Evolutionary conservation across 2,329 filamentous ascomycete genomes (phyloP), one percentile per base, ranked within the genome.

Genomic region (Atkinsonella texensis): DNA sequence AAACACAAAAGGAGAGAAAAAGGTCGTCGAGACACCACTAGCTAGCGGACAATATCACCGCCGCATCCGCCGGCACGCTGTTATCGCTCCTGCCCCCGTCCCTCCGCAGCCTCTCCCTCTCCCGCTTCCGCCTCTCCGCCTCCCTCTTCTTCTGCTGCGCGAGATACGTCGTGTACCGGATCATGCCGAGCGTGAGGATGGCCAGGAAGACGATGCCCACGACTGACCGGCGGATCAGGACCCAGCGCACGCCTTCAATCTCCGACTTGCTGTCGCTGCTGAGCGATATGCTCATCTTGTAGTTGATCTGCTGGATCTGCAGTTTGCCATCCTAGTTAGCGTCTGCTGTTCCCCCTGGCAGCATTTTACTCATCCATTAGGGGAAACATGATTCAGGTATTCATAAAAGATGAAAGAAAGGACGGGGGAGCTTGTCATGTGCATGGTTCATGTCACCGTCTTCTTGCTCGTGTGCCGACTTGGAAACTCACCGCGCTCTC

Each of bases 201-300:
- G 74, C 80, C 79, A 84, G 80, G 67, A 84, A 80, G 49, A 83
- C 63, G 56, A 84, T 82, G n/a, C 80, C 81, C 39, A 81, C 65
- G 31, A 81, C 80, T 20, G 80, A 80, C 49, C 81, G 73, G 51
- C 79, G 72, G 55, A 83, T 87, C 56, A 84, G 69, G 41, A 96
- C 83, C 93, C 93, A 97, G 54, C 93, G 77, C 47, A 98, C 72
- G 1, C 84, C 86, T 67, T 98, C 93, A 47, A 97, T 90, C 60
- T 96, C 87, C 4, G 87, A 91, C 65, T 91, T 90, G 46, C 86
- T 83, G 66, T 97, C 93, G 55, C 88, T 93, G 65, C 89, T 94
- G 43, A 98, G 77, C 41, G 81, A 77, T 33, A 95, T 89, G 20
- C 87, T 94, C 66, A 98, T 97, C 66, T 95, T 93, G 70, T 97